Conservation (phyloP, 805 yeast species). For the Wickerhamomyces xylosicus region DNA sequence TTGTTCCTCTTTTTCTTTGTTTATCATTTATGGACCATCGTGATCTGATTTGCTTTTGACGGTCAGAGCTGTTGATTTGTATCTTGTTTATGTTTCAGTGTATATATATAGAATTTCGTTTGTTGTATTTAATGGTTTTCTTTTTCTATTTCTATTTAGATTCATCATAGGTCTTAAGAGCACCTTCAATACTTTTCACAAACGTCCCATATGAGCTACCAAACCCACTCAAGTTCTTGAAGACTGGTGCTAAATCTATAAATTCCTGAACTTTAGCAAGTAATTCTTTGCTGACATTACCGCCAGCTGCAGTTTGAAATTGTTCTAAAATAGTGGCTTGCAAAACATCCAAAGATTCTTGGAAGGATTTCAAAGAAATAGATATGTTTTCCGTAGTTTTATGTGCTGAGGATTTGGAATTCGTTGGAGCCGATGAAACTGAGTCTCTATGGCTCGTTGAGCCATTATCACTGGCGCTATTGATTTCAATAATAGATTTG, state of each 20-base stretch:
- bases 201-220: conserved; percentile 40
- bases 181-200: conserved; percentile 29
- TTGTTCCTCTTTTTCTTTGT: too few relatives aligned
- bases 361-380: conserved; percentile 23
- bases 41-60: too few relatives aligned
- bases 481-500: conserved; percentile 26
- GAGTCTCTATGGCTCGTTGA: background rate
- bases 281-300: conserved; percentile 24
- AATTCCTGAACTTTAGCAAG: conserved; percentile 36
- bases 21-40: too few relatives aligned
- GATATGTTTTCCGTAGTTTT: conserved; percentile 6
- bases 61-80: too few relatives aligned
- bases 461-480: conserved; percentile 8
- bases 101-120: too few relatives aligned
- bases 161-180: too few relatives aligned
- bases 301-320: conserved; percentile 21
- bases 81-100: too few relatives aligned
- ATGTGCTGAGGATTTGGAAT: conserved; percentile 1
- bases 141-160: too few relatives aligned
- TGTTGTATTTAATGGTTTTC: too few relatives aligned
- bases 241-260: conserved; percentile 38
- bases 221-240: conserved; percentile 41
- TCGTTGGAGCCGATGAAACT: conserved; percentile 13
- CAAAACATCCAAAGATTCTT: conserved; percentile 31
- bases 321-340: conserved; percentile 35